Evolutionary conservation across 2,329 filamentous ascomycete genomes (phyloP).

Genomic region (Neophaeococcomyces mojaviensis): DNA sequence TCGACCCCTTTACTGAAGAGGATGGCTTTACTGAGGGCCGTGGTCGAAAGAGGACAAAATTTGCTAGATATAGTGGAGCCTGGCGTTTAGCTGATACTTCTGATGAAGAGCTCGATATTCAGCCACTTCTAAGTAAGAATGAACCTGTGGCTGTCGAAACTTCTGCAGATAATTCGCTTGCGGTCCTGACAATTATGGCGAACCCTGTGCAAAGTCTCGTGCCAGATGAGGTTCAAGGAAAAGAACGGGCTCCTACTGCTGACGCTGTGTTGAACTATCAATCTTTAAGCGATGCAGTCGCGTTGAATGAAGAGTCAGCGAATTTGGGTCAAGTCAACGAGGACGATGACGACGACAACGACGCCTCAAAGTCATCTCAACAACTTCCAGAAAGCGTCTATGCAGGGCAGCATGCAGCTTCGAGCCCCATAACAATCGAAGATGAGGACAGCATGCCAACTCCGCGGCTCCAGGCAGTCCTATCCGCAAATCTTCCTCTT

Average conservation of each 20-base stretch:
- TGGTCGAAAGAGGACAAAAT: constrained; percentile 63
- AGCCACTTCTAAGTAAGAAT: background rate
- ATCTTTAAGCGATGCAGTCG: too few relatives aligned
- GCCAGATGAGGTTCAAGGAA: too few relatives aligned
- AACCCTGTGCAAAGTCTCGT: too few relatives aligned
- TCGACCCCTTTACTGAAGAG: constrained; percentile 54
- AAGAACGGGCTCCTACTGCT: too few relatives aligned
- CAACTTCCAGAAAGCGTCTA: background rate
- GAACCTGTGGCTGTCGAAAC: background rate
- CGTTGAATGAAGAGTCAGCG: too few relatives aligned
- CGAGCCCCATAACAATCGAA: background rate
- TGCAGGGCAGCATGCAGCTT: background rate
- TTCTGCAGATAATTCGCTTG: too few relatives aligned
- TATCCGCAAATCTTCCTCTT: constrained; percentile 33
- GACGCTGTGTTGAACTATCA: too few relatives aligned
- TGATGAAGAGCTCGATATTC: constrained; percentile 15
- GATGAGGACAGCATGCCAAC: constrained; percentile 13
- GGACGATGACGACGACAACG: too few relatives aligned
- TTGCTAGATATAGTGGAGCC: constrained; percentile 56
- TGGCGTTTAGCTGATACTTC: constrained; percentile 64
- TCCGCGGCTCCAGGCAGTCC: constrained; percentile 32
- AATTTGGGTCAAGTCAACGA: too few relatives aligned
- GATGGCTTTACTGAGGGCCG: constrained; percentile 53
- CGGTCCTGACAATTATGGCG: too few relatives aligned
- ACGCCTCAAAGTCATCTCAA: too few relatives aligned